A percentile compares a stretch with the other conserved stretches of the same genome.
phyloP scores from a whole-genome alignment of 2,329 filamentous ascomycete species.

The Cercospora beticola region DNA sequence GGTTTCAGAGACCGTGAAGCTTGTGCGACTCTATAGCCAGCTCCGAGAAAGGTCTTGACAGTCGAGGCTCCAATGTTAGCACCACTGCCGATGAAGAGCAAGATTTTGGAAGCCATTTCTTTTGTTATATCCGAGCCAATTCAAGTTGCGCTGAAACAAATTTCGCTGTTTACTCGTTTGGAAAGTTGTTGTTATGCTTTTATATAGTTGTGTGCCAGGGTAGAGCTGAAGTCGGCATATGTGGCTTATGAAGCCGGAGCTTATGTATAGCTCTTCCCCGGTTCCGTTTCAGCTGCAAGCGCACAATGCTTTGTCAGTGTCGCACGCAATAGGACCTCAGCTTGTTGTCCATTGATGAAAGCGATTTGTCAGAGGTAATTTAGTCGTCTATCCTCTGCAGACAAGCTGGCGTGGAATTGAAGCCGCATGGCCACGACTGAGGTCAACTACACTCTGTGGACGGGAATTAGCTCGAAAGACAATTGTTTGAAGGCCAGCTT shows the following conservation, averaged over 20 bases:
- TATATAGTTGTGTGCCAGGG: neutral
- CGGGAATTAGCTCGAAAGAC: neutral
- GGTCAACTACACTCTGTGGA: neutral
- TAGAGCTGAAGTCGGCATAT: neutral
- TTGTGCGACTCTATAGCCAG: conserved; percentile 48
- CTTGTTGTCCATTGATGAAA: neutral
- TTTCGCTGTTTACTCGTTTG: neutral
- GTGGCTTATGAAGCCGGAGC: neutral
- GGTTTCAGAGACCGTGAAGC: conserved; percentile 40
- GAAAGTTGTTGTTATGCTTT: neutral
- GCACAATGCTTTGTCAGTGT: neutral
- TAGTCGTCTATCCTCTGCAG: neutral
- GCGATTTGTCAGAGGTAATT: neutral
- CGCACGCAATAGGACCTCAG: neutral
- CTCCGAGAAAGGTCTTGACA: conserved; percentile 41
- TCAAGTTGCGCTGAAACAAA: neutral
- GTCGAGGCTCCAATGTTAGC: conserved; percentile 43
- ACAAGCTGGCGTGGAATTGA: neutral
- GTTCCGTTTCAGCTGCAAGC: neutral
- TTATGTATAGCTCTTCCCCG: neutral
- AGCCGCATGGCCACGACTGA: neutral
- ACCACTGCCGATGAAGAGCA: conserved; percentile 48
- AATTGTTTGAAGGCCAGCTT: neutral
- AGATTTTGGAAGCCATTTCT: conserved; percentile 21
- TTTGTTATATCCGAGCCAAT: neutral